A percentile compares a stretch with the other conserved stretches of the same genome.
Conservation (phyloP, 2,329 filamentous ascomycete species). For the Paecilomyces sp. region DNA sequence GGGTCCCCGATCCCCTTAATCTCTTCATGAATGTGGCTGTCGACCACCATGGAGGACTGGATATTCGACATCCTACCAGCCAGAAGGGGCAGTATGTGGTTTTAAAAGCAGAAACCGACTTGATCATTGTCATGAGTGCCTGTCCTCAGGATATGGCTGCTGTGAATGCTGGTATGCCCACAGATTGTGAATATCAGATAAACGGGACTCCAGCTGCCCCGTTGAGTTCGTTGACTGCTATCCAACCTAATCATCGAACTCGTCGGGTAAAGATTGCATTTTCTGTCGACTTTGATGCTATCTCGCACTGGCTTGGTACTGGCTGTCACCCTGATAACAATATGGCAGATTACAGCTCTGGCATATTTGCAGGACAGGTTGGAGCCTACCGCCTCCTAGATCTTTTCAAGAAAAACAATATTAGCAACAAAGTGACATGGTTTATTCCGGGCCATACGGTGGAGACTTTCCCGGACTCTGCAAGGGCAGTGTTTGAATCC, state of each 20-base stretch:
- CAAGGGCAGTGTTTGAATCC: slow-evolving; percentile 29
- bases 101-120: slow-evolving; percentile 28
- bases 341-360: slow-evolving; percentile 43
- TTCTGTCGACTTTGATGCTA: slow-evolving; percentile 46
- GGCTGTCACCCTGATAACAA: slow-evolving; percentile 42
- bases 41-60: slow-evolving; percentile 23
- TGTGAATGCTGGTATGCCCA: slow-evolving; percentile 29
- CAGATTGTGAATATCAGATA: slow-evolving; percentile 13
- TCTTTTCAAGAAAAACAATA: slow-evolving; percentile 37
- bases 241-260: neutral
- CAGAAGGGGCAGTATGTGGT: slow-evolving; percentile 27
- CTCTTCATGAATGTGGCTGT: slow-evolving; percentile 40
- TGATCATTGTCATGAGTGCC: slow-evolving; percentile 34
- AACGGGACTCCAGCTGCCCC: neutral
- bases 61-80: slow-evolving; percentile 26
- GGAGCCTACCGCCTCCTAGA: slow-evolving; percentile 45
- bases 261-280: slow-evolving; percentile 9
- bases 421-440: slow-evolving; percentile 38
- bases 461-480: slow-evolving; percentile 42
- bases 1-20: slow-evolving; percentile 36
- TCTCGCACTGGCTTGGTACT: slow-evolving; percentile 49
- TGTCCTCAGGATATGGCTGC: slow-evolving; percentile 36
- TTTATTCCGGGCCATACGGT: slow-evolving; percentile 46
- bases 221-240: neutral
- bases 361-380: slow-evolving; percentile 45